These are phyloP conservation scores for Mycena sp. DNA, from an alignment of 1,284 basidiomycete genomes.

Conservation along the genomic window DNA sequence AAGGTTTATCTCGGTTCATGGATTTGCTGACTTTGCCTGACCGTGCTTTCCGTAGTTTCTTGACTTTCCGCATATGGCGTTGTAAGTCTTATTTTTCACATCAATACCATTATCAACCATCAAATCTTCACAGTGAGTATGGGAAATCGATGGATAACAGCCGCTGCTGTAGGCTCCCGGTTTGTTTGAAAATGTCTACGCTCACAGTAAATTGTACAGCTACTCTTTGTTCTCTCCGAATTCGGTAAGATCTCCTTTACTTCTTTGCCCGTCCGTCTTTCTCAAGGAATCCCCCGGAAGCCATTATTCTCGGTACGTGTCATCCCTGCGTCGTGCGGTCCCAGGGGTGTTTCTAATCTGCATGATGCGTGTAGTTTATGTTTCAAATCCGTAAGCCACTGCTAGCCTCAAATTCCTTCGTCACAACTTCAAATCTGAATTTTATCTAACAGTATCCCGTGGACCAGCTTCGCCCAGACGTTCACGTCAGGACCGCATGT, in stretches of 20 bases:
- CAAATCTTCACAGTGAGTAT: conserved; percentile 51
- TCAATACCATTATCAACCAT: background rate
- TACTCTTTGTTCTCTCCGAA: conserved; percentile 52
- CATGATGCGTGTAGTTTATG: too few species aligned
- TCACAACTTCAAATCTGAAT: too few species aligned
- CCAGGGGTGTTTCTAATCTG: too few species aligned
- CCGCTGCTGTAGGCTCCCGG: conserved; percentile 45
- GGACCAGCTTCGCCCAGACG: too few species aligned
- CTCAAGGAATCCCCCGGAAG: background rate
- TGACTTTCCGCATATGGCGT: conserved; percentile 56
- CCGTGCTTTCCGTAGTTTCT: conserved; percentile 46
- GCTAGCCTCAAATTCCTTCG: too few species aligned
- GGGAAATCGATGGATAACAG: conserved; percentile 49
- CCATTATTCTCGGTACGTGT: too few species aligned
- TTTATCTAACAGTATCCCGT: too few species aligned
- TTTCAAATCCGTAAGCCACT: too few species aligned
- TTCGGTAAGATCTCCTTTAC: conserved; percentile 50
- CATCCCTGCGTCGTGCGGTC: too few species aligned
- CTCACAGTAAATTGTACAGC: conserved; percentile 25
- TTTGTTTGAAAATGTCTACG: background rate
- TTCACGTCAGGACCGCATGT: background rate
- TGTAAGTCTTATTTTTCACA: conserved; percentile 41
- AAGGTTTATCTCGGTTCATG: conserved; percentile 39
- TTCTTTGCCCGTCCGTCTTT: background rate
- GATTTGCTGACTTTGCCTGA: background rate